Evolutionary conservation across 768 basidiomycete genomes (phyloP).

Genomic region (Tulasnella sp.): DNA sequence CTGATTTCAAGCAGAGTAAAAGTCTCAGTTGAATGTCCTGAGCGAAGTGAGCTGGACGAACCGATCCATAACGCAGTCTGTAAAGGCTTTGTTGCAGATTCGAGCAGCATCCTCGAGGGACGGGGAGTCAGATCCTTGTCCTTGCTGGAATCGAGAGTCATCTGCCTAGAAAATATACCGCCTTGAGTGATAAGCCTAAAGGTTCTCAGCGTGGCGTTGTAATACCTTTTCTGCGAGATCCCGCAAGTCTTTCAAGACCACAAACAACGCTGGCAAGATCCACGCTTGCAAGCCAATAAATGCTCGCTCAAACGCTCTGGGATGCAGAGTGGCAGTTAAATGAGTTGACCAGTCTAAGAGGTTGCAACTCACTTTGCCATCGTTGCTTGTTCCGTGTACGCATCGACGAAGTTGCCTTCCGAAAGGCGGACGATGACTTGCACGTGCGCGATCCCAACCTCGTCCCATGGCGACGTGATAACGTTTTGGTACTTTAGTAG

Average conservation of each 20-base stretch:
- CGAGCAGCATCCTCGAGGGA: slow-evolving; percentile 77
- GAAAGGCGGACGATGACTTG: slow-evolving; percentile 60
- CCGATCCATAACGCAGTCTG: slow-evolving; percentile 79
- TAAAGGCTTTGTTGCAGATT: slow-evolving; percentile 80
- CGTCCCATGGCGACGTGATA: slow-evolving; percentile 71
- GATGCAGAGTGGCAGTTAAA: not conserved
- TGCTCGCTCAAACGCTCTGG: slow-evolving; percentile 63
- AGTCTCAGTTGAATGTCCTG: slow-evolving; percentile 20
- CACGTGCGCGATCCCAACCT: slow-evolving; percentile 74
- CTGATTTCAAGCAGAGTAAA: not conserved
- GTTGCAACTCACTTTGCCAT: slow-evolving; percentile 56
- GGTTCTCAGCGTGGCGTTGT: no score
- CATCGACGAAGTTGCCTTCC: slow-evolving; percentile 53
- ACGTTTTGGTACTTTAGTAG: slow-evolving; percentile 43
- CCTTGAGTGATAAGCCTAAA: no score
- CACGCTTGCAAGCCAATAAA: slow-evolving; percentile 75
- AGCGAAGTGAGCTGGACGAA: slow-evolving; percentile 23
- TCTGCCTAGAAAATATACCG: slow-evolving; percentile 27
- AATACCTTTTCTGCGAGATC: slow-evolving; percentile 78
- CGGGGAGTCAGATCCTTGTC: slow-evolving; percentile 40
- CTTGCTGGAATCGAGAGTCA: slow-evolving; percentile 30
- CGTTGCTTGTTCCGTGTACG: slow-evolving; percentile 69
- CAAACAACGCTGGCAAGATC: slow-evolving; percentile 75
- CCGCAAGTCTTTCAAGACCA: slow-evolving; percentile 66
- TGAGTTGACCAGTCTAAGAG: not conserved